These are phyloP conservation scores for Heterobasidion occidentale DNA, from an alignment of 1,284 basidiomycete genomes.

Conservation along the genomic window DNA sequence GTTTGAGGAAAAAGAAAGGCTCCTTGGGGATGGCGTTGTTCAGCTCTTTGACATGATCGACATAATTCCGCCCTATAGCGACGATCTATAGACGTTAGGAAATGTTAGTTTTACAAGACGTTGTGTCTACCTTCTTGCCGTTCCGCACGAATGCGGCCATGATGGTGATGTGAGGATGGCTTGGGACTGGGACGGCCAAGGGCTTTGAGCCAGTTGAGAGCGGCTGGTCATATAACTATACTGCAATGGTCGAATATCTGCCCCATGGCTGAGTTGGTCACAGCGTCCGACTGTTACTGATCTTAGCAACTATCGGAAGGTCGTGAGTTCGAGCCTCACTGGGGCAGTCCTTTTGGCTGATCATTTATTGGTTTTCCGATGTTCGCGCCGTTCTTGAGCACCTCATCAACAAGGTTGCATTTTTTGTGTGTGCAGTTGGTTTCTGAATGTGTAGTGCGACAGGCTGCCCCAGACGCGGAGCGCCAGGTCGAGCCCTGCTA, in stretches of 20 bases:
- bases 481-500: no score
- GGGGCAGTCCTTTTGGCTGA: constrained; percentile 37
- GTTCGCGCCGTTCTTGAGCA: no score
- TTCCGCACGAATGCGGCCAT: constrained; percentile 35
- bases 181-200: neutral
- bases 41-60: constrained; percentile 87
- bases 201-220: no score
- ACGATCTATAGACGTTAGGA: constrained; percentile 54
- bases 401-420: no score
- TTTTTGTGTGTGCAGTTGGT: no score
- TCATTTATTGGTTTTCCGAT: no score
- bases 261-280: constrained; percentile 80
- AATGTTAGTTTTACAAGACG: neutral
- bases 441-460: no score
- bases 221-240: no score
- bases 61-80: constrained; percentile 83
- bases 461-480: no score
- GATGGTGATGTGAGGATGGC: neutral
- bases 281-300: constrained; percentile 74
- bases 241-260: constrained; percentile 19
- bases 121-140: constrained; percentile 34
- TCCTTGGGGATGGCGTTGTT: constrained; percentile 88
- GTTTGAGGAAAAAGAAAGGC: constrained; percentile 98
- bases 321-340: constrained; percentile 70
- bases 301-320: constrained; percentile 46